Evolutionary conservation across 768 basidiomycete species (phyloP), one percentile per base, ranked within the genome.

Genomic region (Pleurotus sapidus): DNA sequence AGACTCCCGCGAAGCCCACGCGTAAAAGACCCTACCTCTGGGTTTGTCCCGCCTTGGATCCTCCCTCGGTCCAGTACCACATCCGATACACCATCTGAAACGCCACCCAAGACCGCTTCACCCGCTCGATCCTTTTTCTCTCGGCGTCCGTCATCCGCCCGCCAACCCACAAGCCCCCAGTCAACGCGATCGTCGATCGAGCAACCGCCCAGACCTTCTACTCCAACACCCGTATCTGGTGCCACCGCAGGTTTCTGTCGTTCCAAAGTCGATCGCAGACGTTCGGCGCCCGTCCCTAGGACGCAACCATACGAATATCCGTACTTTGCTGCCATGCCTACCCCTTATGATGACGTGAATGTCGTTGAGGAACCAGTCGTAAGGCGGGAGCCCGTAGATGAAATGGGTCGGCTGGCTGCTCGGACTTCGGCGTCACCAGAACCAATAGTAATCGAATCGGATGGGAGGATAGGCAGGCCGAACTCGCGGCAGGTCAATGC

Each of bases 281-380:
- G 51, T 14, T 54, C 51, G 2, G 51, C 51, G 51, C 51, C 51
- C 39, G 39, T 54, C 15, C 51, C 51, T 40, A 14, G 51, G 9
- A 54, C 51, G 23, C 51, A 54, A 9, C 51, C 51, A 18, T 54
- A 54, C 20, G 51, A 54, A 40, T 54, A 54, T 54, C 51, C 51
- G 14, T 54, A 54, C 24, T 54, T 54, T 25, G 51, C 51, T 23
- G 51, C 51, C 42, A 54, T 54, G 51, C 51, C 51, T 42, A 40
- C 39, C 7, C 4, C 51, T 20, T 14, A 17, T 30, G 51, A 54
- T 54, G 39, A 54, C 9, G 15, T 15, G 37, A 39, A 14, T 42
- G 23, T 43, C 7, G 39, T 42, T 8, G 39, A 39, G 14, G 51
- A 40, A 17, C n/a, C 6, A 2, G 42, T 17, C 11, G 20, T 23